These are phyloP conservation scores for Iris pallida DNA, from an alignment of 116 monocot genomes.

Conservation along the genomic window DNA sequence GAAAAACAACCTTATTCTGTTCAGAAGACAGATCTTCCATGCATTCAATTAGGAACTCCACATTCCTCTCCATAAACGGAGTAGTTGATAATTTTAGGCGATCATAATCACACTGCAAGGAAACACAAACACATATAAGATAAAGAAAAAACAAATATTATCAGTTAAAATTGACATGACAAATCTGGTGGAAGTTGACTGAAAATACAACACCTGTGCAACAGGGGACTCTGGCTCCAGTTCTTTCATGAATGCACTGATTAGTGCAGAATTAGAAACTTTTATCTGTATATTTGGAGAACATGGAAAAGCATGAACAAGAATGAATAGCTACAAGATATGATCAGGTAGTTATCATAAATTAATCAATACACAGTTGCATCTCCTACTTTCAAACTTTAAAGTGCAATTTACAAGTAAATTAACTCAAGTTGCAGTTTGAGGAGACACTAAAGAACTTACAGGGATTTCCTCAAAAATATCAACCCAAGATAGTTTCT, in stretches of 20 bases:
- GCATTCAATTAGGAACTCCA: constrained; percentile 96
- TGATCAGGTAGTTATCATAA: not conserved
- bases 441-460: constrained; percentile 7
- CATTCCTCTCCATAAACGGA: constrained; percentile 83
- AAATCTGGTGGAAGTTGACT: not conserved
- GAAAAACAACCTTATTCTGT: constrained; percentile 74
- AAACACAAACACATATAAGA: not conserved
- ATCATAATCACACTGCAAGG: constrained; percentile 70
- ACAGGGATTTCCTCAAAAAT: constrained; percentile 98
- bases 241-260: constrained; percentile 90
- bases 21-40: constrained; percentile 95
- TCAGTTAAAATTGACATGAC: not conserved
- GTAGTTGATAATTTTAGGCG: constrained; percentile 62
- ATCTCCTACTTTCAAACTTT: not conserved
- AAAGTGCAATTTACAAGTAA: not conserved
- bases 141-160: not conserved
- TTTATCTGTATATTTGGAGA: constrained; percentile 52
- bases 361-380: no score
- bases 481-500: constrained; percentile 90
- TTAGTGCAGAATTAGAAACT: constrained; percentile 92
- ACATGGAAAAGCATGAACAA: constrained; percentile 1
- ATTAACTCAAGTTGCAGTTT: not conserved
- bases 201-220: constrained; percentile 45
- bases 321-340: not conserved
- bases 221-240: constrained; percentile 88